phyloP scores from a whole-genome alignment of 805 yeast genomes.

The Spathaspora gorwiae region DNA sequence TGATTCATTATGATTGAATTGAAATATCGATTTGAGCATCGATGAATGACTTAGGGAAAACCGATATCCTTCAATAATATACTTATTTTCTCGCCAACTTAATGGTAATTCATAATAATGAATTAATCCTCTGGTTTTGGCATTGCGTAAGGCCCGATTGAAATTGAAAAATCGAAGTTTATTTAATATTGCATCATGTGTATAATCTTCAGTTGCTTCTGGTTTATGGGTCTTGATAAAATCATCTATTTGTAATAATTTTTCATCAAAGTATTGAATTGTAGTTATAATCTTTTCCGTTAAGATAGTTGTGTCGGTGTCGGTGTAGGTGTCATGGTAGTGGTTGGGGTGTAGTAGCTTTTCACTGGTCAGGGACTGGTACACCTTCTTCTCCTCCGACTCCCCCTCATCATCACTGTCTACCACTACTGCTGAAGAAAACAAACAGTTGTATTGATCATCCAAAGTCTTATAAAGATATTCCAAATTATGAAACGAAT shows the following conservation, averaged over 20 bases:
- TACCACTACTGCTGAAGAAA: conserved; percentile 17
- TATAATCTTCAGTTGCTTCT: conserved; percentile 20
- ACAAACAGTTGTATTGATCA: conserved; percentile 37
- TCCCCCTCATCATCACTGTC: conserved; percentile 4
- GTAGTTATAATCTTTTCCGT: conserved; percentile 37
- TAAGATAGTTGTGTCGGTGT: conserved; percentile 18
- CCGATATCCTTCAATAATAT: conserved; percentile 78
- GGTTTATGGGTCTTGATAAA: conserved; percentile 31
- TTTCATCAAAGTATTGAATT: conserved; percentile 40
- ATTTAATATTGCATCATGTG: conserved; percentile 23
- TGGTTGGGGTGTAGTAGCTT: neutral
- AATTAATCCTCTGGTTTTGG: conserved; percentile 43
- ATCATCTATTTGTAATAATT: conserved; percentile 33
- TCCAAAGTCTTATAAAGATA: conserved; percentile 35
- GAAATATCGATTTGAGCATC: conserved; percentile 57
- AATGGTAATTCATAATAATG: conserved; percentile 86
- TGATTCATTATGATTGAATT: conserved; percentile 75
- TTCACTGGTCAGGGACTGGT: neutral
- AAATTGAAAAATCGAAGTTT: conserved; percentile 36
- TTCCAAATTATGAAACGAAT: conserved; percentile 37
- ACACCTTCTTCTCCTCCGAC: neutral
- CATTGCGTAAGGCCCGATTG: conserved; percentile 30
- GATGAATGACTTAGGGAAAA: conserved; percentile 61
- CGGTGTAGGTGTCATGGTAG: neutral
- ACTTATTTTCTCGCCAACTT: conserved; percentile 91